Evolutionary conservation across 2,329 filamentous ascomycete genomes (phyloP).

Genomic region (Penicillium sp.): DNA sequence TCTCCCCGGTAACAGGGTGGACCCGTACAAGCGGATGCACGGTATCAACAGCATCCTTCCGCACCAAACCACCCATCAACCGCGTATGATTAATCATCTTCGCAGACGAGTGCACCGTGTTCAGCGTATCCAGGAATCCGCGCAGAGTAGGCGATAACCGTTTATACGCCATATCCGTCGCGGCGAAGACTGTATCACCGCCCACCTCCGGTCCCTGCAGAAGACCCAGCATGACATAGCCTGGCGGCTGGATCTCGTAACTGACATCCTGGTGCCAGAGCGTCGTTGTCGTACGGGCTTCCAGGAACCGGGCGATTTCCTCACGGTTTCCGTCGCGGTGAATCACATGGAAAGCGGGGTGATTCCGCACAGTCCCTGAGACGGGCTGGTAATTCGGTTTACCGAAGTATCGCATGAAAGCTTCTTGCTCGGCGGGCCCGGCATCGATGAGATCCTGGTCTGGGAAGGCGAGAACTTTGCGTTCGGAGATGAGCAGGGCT

Average conservation of each 20-base stretch:
- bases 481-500: conserved; percentile 68
- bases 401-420: conserved; percentile 49
- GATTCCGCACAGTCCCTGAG: conserved; percentile 41
- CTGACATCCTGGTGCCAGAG: conserved; percentile 53
- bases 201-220: conserved; percentile 53
- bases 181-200: conserved; percentile 50
- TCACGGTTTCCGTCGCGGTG: conserved; percentile 47
- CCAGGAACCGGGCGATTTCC: conserved; percentile 45
- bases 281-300: conserved; percentile 47
- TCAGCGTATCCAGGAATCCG: conserved; percentile 33
- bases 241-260: conserved; percentile 50
- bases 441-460: conserved; percentile 51
- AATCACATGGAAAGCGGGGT: conserved; percentile 49
- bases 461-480: conserved; percentile 56
- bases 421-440: conserved; percentile 44
- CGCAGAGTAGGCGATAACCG: conserved; percentile 55
- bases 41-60: conserved; percentile 47
- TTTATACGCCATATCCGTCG: conserved; percentile 48
- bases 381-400: conserved; percentile 49
- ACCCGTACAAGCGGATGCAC: conserved; percentile 49
- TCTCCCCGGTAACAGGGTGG: conserved; percentile 51
- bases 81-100: conserved; percentile 48
- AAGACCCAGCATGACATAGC: conserved; percentile 51
- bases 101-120: conserved; percentile 42
- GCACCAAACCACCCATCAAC: conserved; percentile 44